Percentiles rank a stretch among this genome's conserved stretches.
Evolutionary conservation across 305 asterid species (phyloP).

Genomic region (Rubia tinctorum): DNA sequence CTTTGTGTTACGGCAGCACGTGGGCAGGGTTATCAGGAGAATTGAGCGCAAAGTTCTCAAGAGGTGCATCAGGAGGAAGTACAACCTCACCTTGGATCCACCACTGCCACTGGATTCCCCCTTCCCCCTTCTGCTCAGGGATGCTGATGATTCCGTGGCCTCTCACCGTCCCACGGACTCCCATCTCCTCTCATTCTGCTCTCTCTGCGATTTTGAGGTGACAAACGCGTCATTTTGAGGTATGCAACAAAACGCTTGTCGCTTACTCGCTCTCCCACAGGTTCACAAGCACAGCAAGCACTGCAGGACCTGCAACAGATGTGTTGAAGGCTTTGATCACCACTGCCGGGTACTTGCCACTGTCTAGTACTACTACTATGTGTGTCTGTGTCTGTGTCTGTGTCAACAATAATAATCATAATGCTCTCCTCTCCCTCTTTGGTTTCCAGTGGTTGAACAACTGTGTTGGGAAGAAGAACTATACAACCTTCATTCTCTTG

Average conservation of each 20-base stretch:
- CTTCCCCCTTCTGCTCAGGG: constrained; percentile 42
- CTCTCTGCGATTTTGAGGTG: constrained; percentile 89
- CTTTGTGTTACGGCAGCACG: constrained; percentile 41
- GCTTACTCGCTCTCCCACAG: constrained; percentile 30
- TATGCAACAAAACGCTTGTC: no score
- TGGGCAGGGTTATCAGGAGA: constrained; percentile 57
- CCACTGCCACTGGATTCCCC: constrained; percentile 70
- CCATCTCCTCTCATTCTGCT: constrained; percentile 73
- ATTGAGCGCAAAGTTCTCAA: constrained; percentile 71
- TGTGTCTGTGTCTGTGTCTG: no score
- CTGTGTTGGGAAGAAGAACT: constrained; percentile 94
- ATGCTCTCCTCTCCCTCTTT: neutral
- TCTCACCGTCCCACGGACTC: constrained; percentile 47
- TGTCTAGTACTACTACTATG: no score
- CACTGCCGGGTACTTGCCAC: constrained; percentile 74
- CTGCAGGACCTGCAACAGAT: constrained; percentile 93
- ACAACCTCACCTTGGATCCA: constrained; percentile 38
- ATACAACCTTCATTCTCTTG: constrained; percentile 85
- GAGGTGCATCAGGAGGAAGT: constrained; percentile 81
- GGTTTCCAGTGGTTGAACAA: constrained; percentile 90
- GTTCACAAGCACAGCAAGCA: constrained; percentile 94
- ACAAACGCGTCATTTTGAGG: no score
- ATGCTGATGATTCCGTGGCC: constrained; percentile 34
- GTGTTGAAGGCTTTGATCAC: constrained; percentile 98
- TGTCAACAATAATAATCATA: no score